These are phyloP conservation scores for Coemansia sp. DNA, from an alignment of 192 early-diverging fungal species.

Conservation along the genomic window DNA sequence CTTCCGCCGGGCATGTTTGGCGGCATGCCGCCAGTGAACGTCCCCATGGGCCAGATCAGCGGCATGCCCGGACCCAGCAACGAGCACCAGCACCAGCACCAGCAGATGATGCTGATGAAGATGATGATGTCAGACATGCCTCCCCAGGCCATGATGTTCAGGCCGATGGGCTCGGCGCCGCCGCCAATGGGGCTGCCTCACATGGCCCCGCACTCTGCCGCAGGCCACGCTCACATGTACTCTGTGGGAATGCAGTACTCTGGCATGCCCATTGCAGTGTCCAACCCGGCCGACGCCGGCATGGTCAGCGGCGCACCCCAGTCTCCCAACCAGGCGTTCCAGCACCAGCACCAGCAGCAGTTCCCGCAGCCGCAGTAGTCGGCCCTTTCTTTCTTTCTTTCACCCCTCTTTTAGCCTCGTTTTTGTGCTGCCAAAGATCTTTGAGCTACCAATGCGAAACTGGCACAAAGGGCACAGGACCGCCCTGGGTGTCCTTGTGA, in stretches of 20 bases:
- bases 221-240: conserved; percentile 21
- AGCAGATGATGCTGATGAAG: conserved; percentile 34
- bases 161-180: conserved; percentile 26
- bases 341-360: conserved; percentile 16
- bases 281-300: neutral
- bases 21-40: conserved; percentile 21
- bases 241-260: conserved; percentile 15
- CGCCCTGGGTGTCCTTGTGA: neutral
- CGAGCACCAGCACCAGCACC: conserved; percentile 33
- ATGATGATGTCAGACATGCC: conserved; percentile 44
- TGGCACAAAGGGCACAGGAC: neutral
- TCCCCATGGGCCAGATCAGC: conserved; percentile 28
- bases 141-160: conserved; percentile 28
- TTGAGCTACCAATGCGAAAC: neutral
- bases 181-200: conserved; percentile 14
- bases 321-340: conserved; percentile 9
- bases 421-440: too few relatives aligned
- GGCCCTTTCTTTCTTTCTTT: neutral
- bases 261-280: neutral
- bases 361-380: neutral
- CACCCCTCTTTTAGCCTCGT: too few relatives aligned
- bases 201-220: conserved; percentile 9
- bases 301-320: neutral
- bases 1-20: conserved; percentile 32
- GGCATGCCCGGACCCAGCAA: conserved; percentile 15